Base-by-base conservation (phyloP, 805 yeast species). In the Starmerella floricola region DNA sequence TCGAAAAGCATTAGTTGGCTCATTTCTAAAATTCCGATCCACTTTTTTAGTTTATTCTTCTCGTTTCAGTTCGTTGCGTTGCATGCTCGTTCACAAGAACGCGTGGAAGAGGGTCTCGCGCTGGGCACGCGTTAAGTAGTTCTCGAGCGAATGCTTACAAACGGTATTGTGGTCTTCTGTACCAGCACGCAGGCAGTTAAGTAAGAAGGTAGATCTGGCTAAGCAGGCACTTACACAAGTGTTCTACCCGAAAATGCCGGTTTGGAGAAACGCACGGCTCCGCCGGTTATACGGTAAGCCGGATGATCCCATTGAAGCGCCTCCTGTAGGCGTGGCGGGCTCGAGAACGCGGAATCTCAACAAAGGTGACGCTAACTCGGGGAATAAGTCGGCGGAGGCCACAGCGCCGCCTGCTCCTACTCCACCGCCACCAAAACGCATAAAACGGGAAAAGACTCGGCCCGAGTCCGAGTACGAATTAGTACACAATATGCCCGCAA, bases 401-500 rank as follows among this genome's bases (percentile, higher is more conserved):
- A 29, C 17, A 8, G 33, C 29, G 36, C 20, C 46, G 4, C 19
- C 44, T 6, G 45, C 48, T 1, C 26, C 49, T 24, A 44, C 52
- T 13, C 35, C 47, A 2, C 56, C 55, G 16, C 43, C 48, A 3
- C 51, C 53, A 8, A 50, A 50, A 26, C 48, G 53, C n/a, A 46
- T 50, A 12, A 50, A 50, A 19, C 40, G 53, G 11, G 55, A 54
- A 37, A 48, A 49, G 15, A 51, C 55, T 1, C 44, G 57, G 11
- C 57, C 57, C 3, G 55, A 54, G 31, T 46, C 47, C 6, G 54
- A 53, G 37, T 54, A 54, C 31, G 53, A 50, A 34, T 38, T 51
- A 3, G 44, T 50, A 6, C 45, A 54, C 36, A 36, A 46, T 13
- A 45, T 54, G 42, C 95, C 95, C 0, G 69, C 83, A 10, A 75